Evolutionary conservation across 1,284 basidiomycete species (phyloP).

Genomic region (Ceratobasidium sp.): DNA sequence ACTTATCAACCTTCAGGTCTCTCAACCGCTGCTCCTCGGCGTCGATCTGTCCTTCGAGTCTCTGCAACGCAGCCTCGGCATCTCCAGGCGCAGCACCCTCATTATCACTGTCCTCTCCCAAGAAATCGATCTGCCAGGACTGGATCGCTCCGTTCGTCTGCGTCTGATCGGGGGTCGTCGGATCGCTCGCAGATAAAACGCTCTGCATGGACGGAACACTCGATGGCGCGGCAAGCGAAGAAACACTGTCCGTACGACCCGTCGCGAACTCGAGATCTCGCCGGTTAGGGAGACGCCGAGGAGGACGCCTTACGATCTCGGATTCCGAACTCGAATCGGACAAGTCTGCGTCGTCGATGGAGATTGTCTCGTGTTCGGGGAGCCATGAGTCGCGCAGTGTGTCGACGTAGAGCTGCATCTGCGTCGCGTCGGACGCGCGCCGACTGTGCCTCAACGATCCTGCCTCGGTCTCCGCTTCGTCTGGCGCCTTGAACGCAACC

Average conservation of each 20-base stretch:
- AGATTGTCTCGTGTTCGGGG: conserved; percentile 48
- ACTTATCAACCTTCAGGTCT: conserved; percentile 81
- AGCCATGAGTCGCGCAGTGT: conserved; percentile 39
- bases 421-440: conserved; percentile 31
- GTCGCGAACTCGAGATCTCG: conserved; percentile 83
- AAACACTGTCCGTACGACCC: conserved; percentile 75
- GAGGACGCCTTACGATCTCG: conserved; percentile 52
- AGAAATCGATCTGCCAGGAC: conserved; percentile 83
- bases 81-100: conserved; percentile 74
- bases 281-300: conserved; percentile 73
- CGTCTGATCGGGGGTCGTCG: conserved; percentile 44
- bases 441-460: conserved; percentile 33
- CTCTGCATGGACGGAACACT: conserved; percentile 63
- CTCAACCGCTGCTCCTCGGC: conserved; percentile 75
- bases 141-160: conserved; percentile 65
- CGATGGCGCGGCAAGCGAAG: conserved; percentile 72
- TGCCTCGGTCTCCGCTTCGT: conserved; percentile 9
- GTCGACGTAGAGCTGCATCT: conserved; percentile 36
- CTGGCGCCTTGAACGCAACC: neutral
- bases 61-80: conserved; percentile 80
- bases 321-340: conserved; percentile 50
- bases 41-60: conserved; percentile 87
- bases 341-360: conserved; percentile 51
- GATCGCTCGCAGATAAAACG: conserved; percentile 55
- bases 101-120: conserved; percentile 81